Percentiles rank a stretch among this genome's conserved stretches.
Evolutionary conservation across 2,329 filamentous ascomycete genomes (phyloP).

Genomic region (Endoconidiophora laricicola): DNA sequence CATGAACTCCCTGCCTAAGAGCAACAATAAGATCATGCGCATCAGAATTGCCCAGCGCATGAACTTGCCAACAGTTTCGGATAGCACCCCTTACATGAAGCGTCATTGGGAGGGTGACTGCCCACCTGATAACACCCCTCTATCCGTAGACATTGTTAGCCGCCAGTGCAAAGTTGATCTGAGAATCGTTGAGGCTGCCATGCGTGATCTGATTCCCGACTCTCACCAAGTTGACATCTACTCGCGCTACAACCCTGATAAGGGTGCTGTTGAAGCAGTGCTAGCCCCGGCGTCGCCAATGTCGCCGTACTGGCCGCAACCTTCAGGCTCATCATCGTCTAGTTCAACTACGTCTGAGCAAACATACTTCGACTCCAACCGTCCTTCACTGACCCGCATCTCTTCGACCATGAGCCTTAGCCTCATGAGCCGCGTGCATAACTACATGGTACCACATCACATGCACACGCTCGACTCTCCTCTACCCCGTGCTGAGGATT

Average conservation of each 20-base stretch:
- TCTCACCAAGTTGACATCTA: slow-evolving; percentile 9
- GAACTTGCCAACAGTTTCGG: slow-evolving; percentile 26
- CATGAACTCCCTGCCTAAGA: slow-evolving; percentile 38
- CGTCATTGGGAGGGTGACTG: slow-evolving; percentile 35
- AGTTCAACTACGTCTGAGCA: too few species aligned
- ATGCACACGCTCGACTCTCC: slow-evolving; percentile 21
- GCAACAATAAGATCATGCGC: slow-evolving; percentile 40
- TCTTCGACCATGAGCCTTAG: slow-evolving; percentile 7
- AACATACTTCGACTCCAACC: slow-evolving; percentile 5
- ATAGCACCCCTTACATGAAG: slow-evolving; percentile 25
- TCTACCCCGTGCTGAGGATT: slow-evolving; percentile 18
- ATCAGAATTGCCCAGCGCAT: slow-evolving; percentile 35
- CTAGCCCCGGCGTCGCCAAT: slow-evolving; percentile 1
- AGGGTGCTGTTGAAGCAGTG: slow-evolving; percentile 10
- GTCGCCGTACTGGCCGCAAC: not conserved
- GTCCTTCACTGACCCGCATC: slow-evolving; percentile 5
- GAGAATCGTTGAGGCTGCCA: slow-evolving; percentile 16
- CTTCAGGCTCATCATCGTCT: not conserved
- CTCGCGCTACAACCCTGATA: slow-evolving; percentile 8
- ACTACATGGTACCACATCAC: slow-evolving; percentile 24
- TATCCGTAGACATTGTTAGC: slow-evolving; percentile 26
- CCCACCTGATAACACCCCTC: slow-evolving; percentile 29
- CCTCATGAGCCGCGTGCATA: slow-evolving; percentile 15
- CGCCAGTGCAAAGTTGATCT: slow-evolving; percentile 21
- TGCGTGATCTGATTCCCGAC: slow-evolving; percentile 11